Evolutionary conservation across 768 basidiomycete genomes (phyloP).

Genomic region (Termitomyces sp.): DNA sequence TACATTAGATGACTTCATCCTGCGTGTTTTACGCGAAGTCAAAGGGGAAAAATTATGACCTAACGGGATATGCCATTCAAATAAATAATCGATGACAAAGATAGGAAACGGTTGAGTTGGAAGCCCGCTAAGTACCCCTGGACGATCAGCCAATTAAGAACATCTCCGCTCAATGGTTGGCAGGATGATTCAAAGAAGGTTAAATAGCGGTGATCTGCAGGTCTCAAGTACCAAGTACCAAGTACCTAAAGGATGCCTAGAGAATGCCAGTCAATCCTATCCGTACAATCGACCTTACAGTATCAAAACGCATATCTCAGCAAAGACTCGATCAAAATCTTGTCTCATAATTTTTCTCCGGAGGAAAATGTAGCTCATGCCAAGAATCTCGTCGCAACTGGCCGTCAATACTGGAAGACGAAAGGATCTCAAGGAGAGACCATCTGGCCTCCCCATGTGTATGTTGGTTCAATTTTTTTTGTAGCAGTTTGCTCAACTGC

Average conservation of each 20-base stretch:
- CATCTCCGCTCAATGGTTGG: no score
- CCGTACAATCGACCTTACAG: not conserved
- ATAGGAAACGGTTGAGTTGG: no score
- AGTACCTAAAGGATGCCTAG: conserved; percentile 1
- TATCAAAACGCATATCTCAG: conserved; percentile 21
- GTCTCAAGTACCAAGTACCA: not conserved
- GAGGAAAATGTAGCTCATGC: conserved; percentile 24
- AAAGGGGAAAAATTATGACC: no score
- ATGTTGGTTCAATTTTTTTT: conserved; percentile 3
- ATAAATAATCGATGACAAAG: no score
- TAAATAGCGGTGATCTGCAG: conserved; percentile 1
- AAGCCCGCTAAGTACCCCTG: no score
- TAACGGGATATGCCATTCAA: no score
- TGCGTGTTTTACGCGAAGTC: no score
- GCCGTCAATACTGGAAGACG: conserved; percentile 50
- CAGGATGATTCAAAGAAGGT: not conserved
- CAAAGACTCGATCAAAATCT: conserved; percentile 33
- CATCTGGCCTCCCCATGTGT: conserved; percentile 54
- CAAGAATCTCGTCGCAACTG: conserved; percentile 33
- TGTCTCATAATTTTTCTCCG: conserved; percentile 34
- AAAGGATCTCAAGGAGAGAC: conserved; percentile 41
- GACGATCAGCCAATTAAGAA: no score
- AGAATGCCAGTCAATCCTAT: not conserved
- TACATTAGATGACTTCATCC: no score
- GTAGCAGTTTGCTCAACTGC: not conserved